A percentile compares a stretch with the other conserved stretches of the same genome.
Evolutionary conservation across 2,329 filamentous ascomycete species (phyloP).

Genomic region (Trichoderma afroharzianum): DNA sequence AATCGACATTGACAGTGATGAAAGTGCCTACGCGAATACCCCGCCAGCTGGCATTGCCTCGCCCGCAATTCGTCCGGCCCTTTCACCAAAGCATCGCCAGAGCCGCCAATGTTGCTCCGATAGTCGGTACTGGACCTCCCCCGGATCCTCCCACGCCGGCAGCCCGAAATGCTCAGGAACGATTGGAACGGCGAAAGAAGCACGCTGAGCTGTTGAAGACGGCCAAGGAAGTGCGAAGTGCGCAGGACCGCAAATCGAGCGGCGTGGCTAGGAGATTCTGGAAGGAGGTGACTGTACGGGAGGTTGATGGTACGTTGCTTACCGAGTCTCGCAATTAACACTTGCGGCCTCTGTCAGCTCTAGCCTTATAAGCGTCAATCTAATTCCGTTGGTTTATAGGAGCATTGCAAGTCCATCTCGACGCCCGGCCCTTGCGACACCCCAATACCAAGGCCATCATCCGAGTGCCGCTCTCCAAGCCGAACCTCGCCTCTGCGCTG

Average conservation of each 20-base stretch:
- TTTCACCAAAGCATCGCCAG: slow-evolving; percentile 34
- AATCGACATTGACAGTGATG: slow-evolving; percentile 34
- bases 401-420: slow-evolving; percentile 65
- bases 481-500: slow-evolving; percentile 76
- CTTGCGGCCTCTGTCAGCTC: not conserved
- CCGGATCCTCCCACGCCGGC: slow-evolving; percentile 51
- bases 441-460: slow-evolving; percentile 69
- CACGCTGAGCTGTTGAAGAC: slow-evolving; percentile 55
- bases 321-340: not conserved
- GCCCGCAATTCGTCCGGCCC: slow-evolving; percentile 24
- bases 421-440: slow-evolving; percentile 74
- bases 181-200: slow-evolving; percentile 48
- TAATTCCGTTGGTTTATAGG: slow-evolving; percentile 28
- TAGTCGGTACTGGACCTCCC: slow-evolving; percentile 57
- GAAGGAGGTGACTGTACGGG: slow-evolving; percentile 73
- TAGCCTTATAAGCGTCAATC: too few species aligned
- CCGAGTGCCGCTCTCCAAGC: slow-evolving; percentile 69
- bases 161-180: slow-evolving; percentile 38
- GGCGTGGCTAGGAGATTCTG: slow-evolving; percentile 73
- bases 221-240: slow-evolving; percentile 46
- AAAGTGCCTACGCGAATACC: slow-evolving; percentile 38
- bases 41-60: slow-evolving; percentile 34
- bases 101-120: slow-evolving; percentile 47
- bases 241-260: slow-evolving; percentile 37
- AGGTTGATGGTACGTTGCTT: slow-evolving; percentile 55